Evolutionary conservation across 2,329 filamentous ascomycete genomes (phyloP).

Genomic region (Colletotrichum horii): DNA sequence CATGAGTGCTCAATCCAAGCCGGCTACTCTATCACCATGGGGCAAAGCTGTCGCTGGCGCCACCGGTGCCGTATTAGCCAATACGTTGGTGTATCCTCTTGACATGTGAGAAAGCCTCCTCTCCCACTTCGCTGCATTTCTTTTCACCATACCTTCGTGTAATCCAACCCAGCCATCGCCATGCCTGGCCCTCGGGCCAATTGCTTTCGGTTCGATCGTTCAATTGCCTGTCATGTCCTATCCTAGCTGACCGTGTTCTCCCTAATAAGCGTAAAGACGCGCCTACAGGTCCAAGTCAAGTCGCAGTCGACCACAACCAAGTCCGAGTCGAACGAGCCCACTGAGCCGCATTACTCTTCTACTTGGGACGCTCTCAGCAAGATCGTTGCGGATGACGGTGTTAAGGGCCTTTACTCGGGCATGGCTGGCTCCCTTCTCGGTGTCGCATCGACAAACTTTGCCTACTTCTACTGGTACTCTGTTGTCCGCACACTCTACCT

Average conservation of each 20-base stretch:
- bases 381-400: conserved; percentile 81
- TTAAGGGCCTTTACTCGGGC: conserved; percentile 85
- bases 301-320: conserved; percentile 49
- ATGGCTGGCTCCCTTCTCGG: conserved; percentile 87
- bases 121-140: neutral
- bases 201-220: neutral
- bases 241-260: conserved; percentile 13
- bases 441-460: conserved; percentile 97
- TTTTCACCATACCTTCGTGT: neutral
- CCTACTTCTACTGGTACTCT: conserved; percentile 99
- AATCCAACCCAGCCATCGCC: neutral
- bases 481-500: conserved; percentile 83
- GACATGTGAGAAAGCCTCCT: conserved; percentile 77
- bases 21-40: conserved; percentile 82
- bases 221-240: neutral
- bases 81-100: conserved; percentile 93
- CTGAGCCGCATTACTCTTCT: conserved; percentile 79
- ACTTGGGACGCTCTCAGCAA: conserved; percentile 88
- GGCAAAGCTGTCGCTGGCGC: conserved; percentile 91
- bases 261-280: conserved; percentile 82
- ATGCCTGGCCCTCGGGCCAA: neutral
- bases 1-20: conserved; percentile 68
- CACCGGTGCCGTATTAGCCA: conserved; percentile 90
- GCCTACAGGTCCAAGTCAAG: conserved; percentile 93
- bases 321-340: conserved; percentile 41